Evolutionary conservation across 306 rosid genomes (phyloP), one percentile per base, ranked within the genome.

Genomic region (Neltuma alba): DNA sequence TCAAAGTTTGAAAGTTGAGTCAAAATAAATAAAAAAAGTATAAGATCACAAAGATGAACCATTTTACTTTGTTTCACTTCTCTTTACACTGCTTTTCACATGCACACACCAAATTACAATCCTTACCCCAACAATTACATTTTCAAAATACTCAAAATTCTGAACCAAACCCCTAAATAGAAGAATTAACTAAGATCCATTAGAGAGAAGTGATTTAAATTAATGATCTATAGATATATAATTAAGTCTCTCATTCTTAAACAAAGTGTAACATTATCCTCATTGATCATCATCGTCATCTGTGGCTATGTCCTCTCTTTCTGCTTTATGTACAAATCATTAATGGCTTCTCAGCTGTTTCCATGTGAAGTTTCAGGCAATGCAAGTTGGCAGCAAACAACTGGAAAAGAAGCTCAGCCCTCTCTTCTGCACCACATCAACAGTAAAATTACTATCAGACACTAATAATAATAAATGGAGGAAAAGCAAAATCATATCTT

Each of bases 341-440:
- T 57, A 57, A 57, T 79, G 68, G 62, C 80, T 55, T 77, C 79
- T 82, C 74, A 76, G 50, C 25, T 52, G 33, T n/a, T 89, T 89
- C 78, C 58, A 14, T 52, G 62, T 57, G 63, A 57, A 23, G 63
- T 65, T 72, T 80, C 90, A 91, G 10, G 85, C 88, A 85, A 85
- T 82, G 85, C 98, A 93, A 16, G 91, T 71, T 42, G 97, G 97
- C 72, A 86, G 72, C 82, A 91, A 86, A 80, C 98, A 94, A 88
- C 92, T 89, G 40, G 86, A 75, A 60, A 94, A 81, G 86, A 90
- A 85, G 25, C 96, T 70, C 80, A 94, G 34, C 21, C 94, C 94
- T 78, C 91, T 88, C 88, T 89, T 94, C 98, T 94, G 96, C 89
- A 81, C 34, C 58, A 14, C 40, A 6, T 9, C 11, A 25, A 52